phyloP scores from a whole-genome alignment of 768 basidiomycete genomes.

The Vishniacozyma victoriae region DNA sequence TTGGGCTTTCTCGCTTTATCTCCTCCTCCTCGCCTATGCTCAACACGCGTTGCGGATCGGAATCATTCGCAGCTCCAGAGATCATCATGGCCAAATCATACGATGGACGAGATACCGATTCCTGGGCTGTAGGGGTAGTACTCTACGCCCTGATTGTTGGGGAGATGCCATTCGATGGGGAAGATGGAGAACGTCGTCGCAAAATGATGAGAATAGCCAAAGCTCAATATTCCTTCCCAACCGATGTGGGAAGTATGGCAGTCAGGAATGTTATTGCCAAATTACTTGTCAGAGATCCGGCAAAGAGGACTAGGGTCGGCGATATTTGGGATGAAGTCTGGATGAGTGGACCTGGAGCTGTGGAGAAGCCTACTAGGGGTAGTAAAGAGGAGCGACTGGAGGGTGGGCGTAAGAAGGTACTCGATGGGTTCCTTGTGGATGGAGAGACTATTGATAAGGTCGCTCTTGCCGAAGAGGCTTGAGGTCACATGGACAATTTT shows the following conservation, averaged over 20 bases:
- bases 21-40: constrained; percentile 60
- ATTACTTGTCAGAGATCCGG: constrained; percentile 63
- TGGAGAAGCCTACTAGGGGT: constrained; percentile 1
- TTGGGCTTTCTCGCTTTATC: constrained; percentile 81
- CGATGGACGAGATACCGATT: constrained; percentile 77
- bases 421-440: constrained; percentile 35
- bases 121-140: constrained; percentile 86
- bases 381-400: background rate
- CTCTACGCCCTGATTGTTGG: constrained; percentile 69
- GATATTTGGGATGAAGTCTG: constrained; percentile 60
- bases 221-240: constrained; percentile 71
- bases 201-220: constrained; percentile 71
- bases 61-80: constrained; percentile 69
- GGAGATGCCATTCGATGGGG: constrained; percentile 62
- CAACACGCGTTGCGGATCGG: constrained; percentile 75
- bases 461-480: no score
- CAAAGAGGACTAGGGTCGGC: constrained; percentile 57
- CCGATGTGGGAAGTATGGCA: constrained; percentile 30
- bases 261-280: constrained; percentile 54
- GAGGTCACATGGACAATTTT: no score
- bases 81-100: constrained; percentile 56
- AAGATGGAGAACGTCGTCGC: constrained; percentile 28
- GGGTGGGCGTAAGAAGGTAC: constrained; percentile 6
- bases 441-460: constrained; percentile 24
- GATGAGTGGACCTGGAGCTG: constrained; percentile 47